These are phyloP conservation scores for Penicillium psychrofluorescens DNA, from an alignment of 495 filamentous ascomycete species.

Conservation along the genomic window DNA sequence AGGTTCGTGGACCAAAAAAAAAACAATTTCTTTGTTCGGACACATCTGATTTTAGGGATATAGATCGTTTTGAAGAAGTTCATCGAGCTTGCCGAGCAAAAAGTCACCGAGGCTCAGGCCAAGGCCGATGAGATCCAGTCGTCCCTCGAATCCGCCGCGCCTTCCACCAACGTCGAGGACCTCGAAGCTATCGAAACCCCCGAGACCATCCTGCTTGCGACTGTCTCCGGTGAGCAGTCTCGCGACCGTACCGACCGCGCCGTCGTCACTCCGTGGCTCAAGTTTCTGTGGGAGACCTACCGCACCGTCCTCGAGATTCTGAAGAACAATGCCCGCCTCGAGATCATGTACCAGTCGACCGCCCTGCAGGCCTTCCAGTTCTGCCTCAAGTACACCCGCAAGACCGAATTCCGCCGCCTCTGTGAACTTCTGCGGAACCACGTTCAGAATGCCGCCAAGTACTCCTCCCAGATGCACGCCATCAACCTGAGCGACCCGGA, in stretches of 20 bases:
- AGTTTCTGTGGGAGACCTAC: conserved; percentile 99
- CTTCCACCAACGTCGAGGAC: conserved; percentile 80
- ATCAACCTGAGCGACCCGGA: conserved; percentile 98
- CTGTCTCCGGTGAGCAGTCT: conserved; percentile 95
- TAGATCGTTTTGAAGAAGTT: conserved; percentile 91
- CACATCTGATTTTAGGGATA: conserved; percentile 12
- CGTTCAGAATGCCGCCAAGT: conserved; percentile 98
- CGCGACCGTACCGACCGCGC: conserved; percentile 94
- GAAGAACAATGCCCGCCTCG: conserved; percentile 95
- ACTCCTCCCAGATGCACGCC: conserved; percentile 96
- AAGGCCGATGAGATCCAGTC: conserved; percentile 95
- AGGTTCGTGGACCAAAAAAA: conserved; percentile 42
- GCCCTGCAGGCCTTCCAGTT: conserved; percentile 98
- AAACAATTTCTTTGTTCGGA: not conserved
- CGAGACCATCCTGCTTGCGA: conserved; percentile 95
- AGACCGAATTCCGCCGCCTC: conserved; percentile 97
- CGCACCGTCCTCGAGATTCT: conserved; percentile 96
- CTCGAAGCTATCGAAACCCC: conserved; percentile 95
- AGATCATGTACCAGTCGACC: conserved; percentile 97
- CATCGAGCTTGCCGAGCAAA: conserved; percentile 92
- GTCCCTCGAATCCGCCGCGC: conserved; percentile 61
- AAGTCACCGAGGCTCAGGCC: conserved; percentile 91
- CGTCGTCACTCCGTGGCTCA: conserved; percentile 97
- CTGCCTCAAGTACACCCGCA: conserved; percentile 94
- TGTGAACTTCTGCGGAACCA: conserved; percentile 98